These are phyloP conservation scores for Amauroascus verrucosus DNA, from an alignment of 2,329 filamentous ascomycete genomes.

Conservation along the genomic window DNA sequence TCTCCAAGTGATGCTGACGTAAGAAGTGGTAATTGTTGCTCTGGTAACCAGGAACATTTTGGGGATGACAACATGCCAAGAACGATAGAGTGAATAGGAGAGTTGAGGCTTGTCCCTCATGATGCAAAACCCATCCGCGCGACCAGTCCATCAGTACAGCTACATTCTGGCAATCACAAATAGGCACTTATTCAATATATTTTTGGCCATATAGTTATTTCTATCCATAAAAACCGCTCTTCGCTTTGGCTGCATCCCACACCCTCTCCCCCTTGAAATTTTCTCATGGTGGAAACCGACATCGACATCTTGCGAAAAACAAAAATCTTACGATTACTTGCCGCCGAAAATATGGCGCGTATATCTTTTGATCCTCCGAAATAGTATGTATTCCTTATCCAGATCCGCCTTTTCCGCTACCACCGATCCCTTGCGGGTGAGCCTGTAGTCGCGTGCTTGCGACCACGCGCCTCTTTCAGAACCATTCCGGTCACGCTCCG, in stretches of 20 bases:
- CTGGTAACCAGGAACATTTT: background rate
- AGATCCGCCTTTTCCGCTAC: no score
- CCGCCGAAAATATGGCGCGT: background rate
- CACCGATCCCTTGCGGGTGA: no score
- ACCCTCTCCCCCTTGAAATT: background rate
- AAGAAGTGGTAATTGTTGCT: background rate
- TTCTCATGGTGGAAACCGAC: background rate
- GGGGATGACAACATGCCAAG: conserved; percentile 9
- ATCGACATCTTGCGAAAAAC: background rate
- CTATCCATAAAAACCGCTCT: background rate
- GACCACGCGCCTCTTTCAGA: background rate
- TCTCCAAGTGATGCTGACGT: no score
- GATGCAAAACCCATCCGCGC: background rate
- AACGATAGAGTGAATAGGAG: background rate
- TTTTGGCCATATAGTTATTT: background rate
- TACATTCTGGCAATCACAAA: background rate
- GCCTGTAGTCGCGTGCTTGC: no score
- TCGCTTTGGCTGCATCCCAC: background rate
- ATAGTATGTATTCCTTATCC: conserved; percentile 3
- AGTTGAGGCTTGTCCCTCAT: background rate
- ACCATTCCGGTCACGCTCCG: no score
- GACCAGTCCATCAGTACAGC: background rate
- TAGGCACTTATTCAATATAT: background rate
- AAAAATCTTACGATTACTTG: background rate
- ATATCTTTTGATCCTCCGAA: background rate